A percentile compares a stretch with the other conserved stretches of the same genome.
These are phyloP conservation scores for Platanthera guangdongensis DNA, from an alignment of 106 monocot genomes.

Conservation along the genomic window DNA sequence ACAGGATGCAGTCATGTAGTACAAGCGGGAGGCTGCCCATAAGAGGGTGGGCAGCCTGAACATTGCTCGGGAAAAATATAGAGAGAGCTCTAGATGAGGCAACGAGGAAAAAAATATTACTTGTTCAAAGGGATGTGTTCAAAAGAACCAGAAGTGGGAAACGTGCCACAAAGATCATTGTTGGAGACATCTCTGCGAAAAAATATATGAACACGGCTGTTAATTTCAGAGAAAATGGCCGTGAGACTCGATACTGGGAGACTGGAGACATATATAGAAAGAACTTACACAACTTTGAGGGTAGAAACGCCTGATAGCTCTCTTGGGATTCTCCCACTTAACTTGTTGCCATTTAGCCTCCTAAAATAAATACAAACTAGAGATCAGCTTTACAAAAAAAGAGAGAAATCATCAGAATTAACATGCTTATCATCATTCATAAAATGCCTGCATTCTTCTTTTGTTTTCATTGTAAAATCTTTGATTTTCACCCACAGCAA, in stretches of 20 bases:
- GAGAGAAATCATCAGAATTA: not conserved
- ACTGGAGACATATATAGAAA: not conserved
- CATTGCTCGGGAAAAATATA: not conserved
- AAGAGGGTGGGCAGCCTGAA: too few species aligned
- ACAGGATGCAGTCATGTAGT: too few species aligned
- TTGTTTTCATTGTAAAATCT: too few species aligned
- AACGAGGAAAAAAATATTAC: constrained; percentile 22
- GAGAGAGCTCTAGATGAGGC: not conserved
- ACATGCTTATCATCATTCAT: too few species aligned
- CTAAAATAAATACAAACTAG: constrained; percentile 20
- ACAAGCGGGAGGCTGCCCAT: too few species aligned
- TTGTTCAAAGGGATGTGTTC: constrained; percentile 86
- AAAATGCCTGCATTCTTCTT: too few species aligned
- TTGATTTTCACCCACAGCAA: too few species aligned
- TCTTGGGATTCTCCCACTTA: constrained; percentile 76
- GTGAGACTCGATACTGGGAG: not conserved
- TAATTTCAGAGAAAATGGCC: not conserved
- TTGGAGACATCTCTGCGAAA: constrained; percentile 74
- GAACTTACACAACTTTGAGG: constrained; percentile 95
- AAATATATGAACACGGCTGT: not conserved
- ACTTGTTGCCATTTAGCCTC: constrained; percentile 71
- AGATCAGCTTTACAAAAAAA: not conserved
- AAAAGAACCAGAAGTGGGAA: constrained; percentile 89
- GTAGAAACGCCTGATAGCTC: constrained; percentile 57
- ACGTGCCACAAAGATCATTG: constrained; percentile 92